Evolutionary conservation across 106 monocot genomes (phyloP).

Genomic region (Gastrodia elata): DNA sequence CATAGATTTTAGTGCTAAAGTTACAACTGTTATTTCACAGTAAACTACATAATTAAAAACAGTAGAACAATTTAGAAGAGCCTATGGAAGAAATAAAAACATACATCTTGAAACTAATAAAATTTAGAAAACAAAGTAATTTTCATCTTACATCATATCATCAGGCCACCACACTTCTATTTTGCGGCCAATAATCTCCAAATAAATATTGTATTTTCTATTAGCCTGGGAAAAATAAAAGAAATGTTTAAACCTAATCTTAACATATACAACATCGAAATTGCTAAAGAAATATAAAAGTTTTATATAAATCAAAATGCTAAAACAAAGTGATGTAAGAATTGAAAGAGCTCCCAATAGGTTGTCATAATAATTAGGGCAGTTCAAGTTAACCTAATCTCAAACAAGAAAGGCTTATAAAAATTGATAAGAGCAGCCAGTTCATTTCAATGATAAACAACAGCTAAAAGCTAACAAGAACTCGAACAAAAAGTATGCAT

Average conservation of each 20-base stretch:
- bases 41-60: background rate
- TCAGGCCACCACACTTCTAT: constrained; percentile 14
- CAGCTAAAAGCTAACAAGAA: background rate
- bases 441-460: background rate
- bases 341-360: background rate
- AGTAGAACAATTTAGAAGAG: background rate
- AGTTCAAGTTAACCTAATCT: background rate
- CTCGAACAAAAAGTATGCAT: background rate
- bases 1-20: background rate
- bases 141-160: constrained; percentile 2
- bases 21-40: background rate
- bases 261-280: background rate
- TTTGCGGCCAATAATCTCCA: background rate
- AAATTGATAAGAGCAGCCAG: background rate
- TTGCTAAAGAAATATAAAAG: background rate
- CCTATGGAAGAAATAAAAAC: background rate
- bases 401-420: too few relatives aligned
- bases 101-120: background rate
- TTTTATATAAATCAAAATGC: background rate
- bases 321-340: background rate
- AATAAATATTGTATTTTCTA: background rate
- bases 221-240: background rate
- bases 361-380: background rate
- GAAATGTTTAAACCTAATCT: background rate
- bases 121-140: background rate